A percentile compares a stretch with the other conserved stretches of the same genome.
These are phyloP conservation scores for Fraxinus xanthoxyloides DNA, from an alignment of 305 asterid genomes.

Conservation along the genomic window DNA sequence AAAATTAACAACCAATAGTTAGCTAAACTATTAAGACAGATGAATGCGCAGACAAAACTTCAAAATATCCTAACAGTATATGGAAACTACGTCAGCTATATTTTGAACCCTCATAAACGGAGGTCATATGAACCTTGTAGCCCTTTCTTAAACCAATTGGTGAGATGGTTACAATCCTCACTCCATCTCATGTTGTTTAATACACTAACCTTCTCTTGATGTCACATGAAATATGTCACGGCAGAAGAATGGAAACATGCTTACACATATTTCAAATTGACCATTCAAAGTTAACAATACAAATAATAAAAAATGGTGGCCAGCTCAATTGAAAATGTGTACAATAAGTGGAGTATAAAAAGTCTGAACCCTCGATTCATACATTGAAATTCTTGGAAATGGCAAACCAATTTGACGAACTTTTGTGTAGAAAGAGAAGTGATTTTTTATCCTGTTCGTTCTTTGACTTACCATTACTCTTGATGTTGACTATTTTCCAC, in stretches of 20 bases:
- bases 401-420: neutral
- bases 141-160: neutral
- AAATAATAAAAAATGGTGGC: neutral
- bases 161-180: neutral
- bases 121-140: neutral
- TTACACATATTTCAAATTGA: neutral
- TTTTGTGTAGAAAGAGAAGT: neutral
- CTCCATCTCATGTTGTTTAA: neutral
- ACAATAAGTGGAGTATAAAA: neutral
- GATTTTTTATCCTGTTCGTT: neutral
- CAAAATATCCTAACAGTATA: constrained; percentile 9
- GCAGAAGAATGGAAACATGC: neutral
- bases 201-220: neutral
- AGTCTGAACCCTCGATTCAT: neutral
- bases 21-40: neutral
- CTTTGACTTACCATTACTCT: neutral
- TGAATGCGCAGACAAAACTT: neutral
- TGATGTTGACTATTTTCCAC: neutral
- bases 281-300: neutral
- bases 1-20: constrained; percentile 16
- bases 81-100: constrained; percentile 12
- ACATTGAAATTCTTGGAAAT: neutral
- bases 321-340: neutral
- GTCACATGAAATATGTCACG: neutral
- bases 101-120: neutral